A percentile compares a stretch with the other conserved stretches of the same genome.
phyloP scores from a whole-genome alignment of 768 basidiomycete genomes.

The Boletus tomentosulus region DNA sequence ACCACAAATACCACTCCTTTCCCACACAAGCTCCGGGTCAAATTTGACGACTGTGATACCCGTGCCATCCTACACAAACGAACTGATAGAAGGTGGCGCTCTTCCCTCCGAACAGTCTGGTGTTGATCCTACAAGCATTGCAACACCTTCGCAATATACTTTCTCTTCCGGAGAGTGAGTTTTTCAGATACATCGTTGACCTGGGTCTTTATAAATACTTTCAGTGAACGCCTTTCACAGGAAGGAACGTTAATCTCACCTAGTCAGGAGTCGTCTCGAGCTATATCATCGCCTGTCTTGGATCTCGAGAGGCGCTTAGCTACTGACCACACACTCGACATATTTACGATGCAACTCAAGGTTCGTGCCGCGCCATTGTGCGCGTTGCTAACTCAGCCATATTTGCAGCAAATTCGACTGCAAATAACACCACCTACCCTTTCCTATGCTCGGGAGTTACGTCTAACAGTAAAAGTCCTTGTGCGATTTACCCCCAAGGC shows the following conservation, averaged over 20 bases:
- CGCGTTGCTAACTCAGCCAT: conserved; percentile 3
- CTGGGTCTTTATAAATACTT: conserved; percentile 6
- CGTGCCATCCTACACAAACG: background rate
- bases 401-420: conserved; percentile 71
- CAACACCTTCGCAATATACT: conserved; percentile 49
- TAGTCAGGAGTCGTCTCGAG: conserved; percentile 48
- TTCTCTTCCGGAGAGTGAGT: conserved; percentile 56
- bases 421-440: conserved; percentile 84
- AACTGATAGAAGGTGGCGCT: background rate
- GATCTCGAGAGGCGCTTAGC: conserved; percentile 81
- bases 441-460: conserved; percentile 72
- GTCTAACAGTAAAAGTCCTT: conserved; percentile 64
- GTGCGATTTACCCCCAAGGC: conserved; percentile 76
- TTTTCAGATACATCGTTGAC: background rate
- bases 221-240: conserved; percentile 56
- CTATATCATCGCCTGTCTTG: conserved; percentile 53
- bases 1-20: background rate
- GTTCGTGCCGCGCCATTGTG: conserved; percentile 36
- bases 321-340: conserved; percentile 77
- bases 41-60: background rate
- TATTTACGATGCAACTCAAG: conserved; percentile 94
- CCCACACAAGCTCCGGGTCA: background rate
- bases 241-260: conserved; percentile 55
- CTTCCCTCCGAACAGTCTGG: conserved; percentile 23
- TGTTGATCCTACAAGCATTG: conserved; percentile 38